phyloP scores from a whole-genome alignment of 371 early-diverging fungal genomes.

The Lichtheimia ornata region DNA sequence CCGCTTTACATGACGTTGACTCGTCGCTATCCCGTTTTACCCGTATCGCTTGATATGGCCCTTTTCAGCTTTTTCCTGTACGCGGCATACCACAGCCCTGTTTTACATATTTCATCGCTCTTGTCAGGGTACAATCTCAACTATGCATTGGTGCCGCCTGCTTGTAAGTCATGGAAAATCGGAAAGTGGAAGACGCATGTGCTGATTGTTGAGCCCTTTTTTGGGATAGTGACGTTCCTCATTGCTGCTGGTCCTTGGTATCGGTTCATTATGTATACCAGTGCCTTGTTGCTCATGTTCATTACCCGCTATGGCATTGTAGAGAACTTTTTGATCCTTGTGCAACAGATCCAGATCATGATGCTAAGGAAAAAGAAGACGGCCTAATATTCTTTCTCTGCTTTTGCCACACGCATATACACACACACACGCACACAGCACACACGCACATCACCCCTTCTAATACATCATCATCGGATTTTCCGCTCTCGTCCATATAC shows the following conservation, averaged over 20 bases:
- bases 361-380: constrained; percentile 6
- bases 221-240: constrained; percentile 27
- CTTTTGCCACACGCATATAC: not conserved
- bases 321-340: constrained; percentile 13
- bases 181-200: constrained; percentile 6
- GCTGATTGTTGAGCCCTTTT: not conserved
- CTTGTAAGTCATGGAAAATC: constrained; percentile 32
- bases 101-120: constrained; percentile 51
- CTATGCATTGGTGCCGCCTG: constrained; percentile 57
- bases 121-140: constrained; percentile 58
- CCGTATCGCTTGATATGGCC: constrained; percentile 46
- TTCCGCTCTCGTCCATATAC: not conserved
- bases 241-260: constrained; percentile 39
- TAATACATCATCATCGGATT: constrained; percentile 4
- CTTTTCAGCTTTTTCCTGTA: constrained; percentile 55
- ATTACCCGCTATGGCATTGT: constrained; percentile 23
- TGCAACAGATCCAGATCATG: constrained; percentile 8
- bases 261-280: constrained; percentile 30
- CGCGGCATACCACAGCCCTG: constrained; percentile 55
- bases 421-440: constrained; percentile 1
- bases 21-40: constrained; percentile 52
- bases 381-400: not conserved
- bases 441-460: not conserved
- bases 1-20: constrained; percentile 55
- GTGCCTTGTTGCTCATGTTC: constrained; percentile 35